Percentiles rank a stretch among this genome's conserved stretches.
phyloP scores from a whole-genome alignment of 2,329 filamentous ascomycete genomes.

The Cytospora piceae region DNA sequence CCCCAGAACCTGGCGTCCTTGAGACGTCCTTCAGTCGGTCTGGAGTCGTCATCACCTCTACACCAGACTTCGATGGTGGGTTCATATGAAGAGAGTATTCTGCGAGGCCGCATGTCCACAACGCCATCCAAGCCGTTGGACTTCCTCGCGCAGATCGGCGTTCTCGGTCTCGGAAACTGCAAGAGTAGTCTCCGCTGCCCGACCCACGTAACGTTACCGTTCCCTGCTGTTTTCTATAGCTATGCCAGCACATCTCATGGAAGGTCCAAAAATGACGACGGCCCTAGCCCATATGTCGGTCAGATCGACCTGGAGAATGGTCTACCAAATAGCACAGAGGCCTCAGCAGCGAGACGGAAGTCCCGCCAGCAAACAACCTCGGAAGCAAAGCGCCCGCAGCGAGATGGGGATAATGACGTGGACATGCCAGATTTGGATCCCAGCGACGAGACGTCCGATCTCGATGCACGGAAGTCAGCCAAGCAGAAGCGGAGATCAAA shows the following conservation, averaged over 20 bases:
- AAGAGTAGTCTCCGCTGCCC: constrained; percentile 85
- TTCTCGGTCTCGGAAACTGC: constrained; percentile 86
- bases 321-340: constrained; percentile 58
- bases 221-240: constrained; percentile 95
- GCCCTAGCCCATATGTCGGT: constrained; percentile 94
- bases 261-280: constrained; percentile 72
- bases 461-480: constrained; percentile 33
- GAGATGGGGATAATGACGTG: constrained; percentile 38
- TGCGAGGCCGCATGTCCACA: constrained; percentile 95
- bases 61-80: constrained; percentile 96
- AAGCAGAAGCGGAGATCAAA: constrained; percentile 59
- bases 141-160: constrained; percentile 93
- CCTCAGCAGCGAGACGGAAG: constrained; percentile 53
- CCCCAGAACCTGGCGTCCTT: constrained; percentile 56
- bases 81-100: constrained; percentile 95
- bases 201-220: constrained; percentile 85
- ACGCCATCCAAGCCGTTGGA: constrained; percentile 90
- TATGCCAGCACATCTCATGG: constrained; percentile 72
- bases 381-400: constrained; percentile 37
- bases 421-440: constrained; percentile 31
- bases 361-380: constrained; percentile 32
- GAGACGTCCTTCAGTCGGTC: constrained; percentile 71
- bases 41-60: constrained; percentile 71
- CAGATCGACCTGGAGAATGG: constrained; percentile 88
- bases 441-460: constrained; percentile 1